Evolutionary conservation across 164 flowering plant genomes (phyloP).

Genomic region (Sedum album): DNA sequence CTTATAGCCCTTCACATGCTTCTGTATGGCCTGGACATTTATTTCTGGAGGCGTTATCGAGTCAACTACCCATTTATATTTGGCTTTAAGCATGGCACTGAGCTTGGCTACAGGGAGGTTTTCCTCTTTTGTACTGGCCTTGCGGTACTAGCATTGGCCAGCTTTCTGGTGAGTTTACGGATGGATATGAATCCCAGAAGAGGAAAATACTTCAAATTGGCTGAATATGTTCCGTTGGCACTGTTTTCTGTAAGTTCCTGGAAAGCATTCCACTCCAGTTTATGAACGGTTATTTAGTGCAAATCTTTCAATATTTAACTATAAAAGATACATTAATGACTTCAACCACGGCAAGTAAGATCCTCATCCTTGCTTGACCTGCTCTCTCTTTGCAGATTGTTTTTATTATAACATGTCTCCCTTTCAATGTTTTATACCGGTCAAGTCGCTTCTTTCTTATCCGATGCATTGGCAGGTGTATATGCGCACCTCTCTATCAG

Average conservation of each 20-base stretch:
- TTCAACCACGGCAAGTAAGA: not conserved
- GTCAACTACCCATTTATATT: conserved; percentile 55
- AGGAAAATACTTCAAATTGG: conserved; percentile 15
- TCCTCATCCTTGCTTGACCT: not conserved
- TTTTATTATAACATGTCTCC: conserved; percentile 30
- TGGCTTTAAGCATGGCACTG: conserved; percentile 50
- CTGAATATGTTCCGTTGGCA: conserved; percentile 39
- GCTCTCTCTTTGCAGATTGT: conserved; percentile 27
- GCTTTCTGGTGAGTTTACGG: conserved; percentile 37
- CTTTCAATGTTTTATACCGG: conserved; percentile 40
- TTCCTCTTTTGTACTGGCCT: conserved; percentile 48
- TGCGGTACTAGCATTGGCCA: conserved; percentile 35
- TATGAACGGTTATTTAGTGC: not conserved
- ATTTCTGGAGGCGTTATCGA: conserved; percentile 46
- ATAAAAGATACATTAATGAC: not conserved
- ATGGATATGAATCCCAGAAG: conserved; percentile 25
- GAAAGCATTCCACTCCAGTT: not conserved
- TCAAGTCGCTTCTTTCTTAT: conserved; percentile 52
- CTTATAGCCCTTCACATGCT: conserved; percentile 42
- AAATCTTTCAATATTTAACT: not conserved
- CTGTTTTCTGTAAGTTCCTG: conserved; percentile 27
- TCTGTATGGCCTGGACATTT: conserved; percentile 39
- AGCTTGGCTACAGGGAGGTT: conserved; percentile 37
- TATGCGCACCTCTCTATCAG: conserved; percentile 52
- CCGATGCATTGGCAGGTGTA: conserved; percentile 29